Percentiles rank a stretch among this genome's conserved stretches.
phyloP scores from a whole-genome alignment of 2,329 filamentous ascomycete species.

The Trichoderma harzianum region DNA sequence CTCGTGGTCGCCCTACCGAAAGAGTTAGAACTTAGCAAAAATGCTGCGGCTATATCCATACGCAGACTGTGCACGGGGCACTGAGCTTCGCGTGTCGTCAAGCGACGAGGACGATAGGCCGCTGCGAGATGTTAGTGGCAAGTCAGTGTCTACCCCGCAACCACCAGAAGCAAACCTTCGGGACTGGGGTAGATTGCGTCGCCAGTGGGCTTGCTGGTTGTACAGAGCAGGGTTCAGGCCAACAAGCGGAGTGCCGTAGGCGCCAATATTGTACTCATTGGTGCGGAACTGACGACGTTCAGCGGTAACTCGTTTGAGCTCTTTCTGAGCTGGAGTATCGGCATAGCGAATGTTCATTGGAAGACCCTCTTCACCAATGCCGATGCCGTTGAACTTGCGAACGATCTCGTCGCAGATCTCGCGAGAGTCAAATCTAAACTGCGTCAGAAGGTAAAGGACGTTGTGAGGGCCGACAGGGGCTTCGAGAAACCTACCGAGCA shows the following conservation, averaged over 20 bases:
- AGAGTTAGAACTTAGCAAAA: conserved; percentile 33
- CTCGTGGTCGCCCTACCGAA: conserved; percentile 36
- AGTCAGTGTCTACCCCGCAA: neutral
- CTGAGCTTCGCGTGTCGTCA: conserved; percentile 32
- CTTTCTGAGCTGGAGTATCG: conserved; percentile 94
- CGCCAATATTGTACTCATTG: conserved; percentile 84
- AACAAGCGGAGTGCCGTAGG: conserved; percentile 61
- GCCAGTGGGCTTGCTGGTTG: conserved; percentile 37
- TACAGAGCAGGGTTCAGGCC: conserved; percentile 46
- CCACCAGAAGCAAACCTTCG: conserved; percentile 30
- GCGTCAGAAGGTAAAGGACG: neutral
- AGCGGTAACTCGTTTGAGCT: conserved; percentile 92
- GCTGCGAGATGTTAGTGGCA: conserved; percentile 21
- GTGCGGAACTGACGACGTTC: conserved; percentile 94
- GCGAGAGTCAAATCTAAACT: conserved; percentile 67
- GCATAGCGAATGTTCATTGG: conserved; percentile 94
- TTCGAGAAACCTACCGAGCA: conserved; percentile 66
- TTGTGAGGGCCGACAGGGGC: no score
- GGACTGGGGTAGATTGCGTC: conserved; percentile 30
- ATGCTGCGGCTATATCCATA: conserved; percentile 31
- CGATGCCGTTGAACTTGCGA: conserved; percentile 75
- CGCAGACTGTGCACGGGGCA: conserved; percentile 35
- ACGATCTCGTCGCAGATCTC: conserved; percentile 90
- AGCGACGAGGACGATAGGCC: conserved; percentile 30
- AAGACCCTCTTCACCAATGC: conserved; percentile 72